Evolutionary conservation across 352 stramenopile species (phyloP).

Genomic region (Phytophthora hybrid): DNA sequence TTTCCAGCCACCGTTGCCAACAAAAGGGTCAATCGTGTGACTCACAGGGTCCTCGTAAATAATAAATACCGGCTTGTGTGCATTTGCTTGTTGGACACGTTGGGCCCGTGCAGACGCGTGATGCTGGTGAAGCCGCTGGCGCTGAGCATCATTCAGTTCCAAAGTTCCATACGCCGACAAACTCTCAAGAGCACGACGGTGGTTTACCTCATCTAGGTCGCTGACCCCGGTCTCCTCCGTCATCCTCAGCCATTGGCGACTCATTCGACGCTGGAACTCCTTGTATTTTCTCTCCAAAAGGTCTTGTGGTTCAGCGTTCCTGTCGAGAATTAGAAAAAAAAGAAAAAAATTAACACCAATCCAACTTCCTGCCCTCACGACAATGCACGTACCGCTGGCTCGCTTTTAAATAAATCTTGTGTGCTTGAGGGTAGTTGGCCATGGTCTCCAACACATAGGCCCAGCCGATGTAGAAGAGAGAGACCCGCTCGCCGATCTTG

Average conservation of each 20-base stretch:
- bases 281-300: conserved; percentile 80
- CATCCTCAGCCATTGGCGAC: conserved; percentile 80
- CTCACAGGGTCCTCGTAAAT: conserved; percentile 78
- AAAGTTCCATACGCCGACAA: conserved; percentile 55
- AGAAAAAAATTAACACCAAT: not conserved
- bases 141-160: conserved; percentile 63
- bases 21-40: conserved; percentile 65
- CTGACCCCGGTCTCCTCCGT: conserved; percentile 49
- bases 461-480: conserved; percentile 90
- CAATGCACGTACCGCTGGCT: conserved; percentile 77
- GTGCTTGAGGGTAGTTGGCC: conserved; percentile 82
- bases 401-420: conserved; percentile 90
- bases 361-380: not conserved
- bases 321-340: conserved; percentile 23
- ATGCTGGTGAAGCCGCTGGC: conserved; percentile 72
- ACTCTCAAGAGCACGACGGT: conserved; percentile 70
- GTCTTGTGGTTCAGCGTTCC: conserved; percentile 75
- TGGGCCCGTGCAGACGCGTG: conserved; percentile 64
- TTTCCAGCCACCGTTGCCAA: conserved; percentile 71
- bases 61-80: conserved; percentile 87
- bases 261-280: conserved; percentile 88
- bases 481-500: conserved; percentile 84
- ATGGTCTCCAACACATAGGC: conserved; percentile 84
- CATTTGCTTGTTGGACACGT: conserved; percentile 65
- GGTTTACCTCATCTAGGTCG: conserved; percentile 48